phyloP scores from a whole-genome alignment of 805 yeast species.

The Saccharomycopsis fodiens region DNA sequence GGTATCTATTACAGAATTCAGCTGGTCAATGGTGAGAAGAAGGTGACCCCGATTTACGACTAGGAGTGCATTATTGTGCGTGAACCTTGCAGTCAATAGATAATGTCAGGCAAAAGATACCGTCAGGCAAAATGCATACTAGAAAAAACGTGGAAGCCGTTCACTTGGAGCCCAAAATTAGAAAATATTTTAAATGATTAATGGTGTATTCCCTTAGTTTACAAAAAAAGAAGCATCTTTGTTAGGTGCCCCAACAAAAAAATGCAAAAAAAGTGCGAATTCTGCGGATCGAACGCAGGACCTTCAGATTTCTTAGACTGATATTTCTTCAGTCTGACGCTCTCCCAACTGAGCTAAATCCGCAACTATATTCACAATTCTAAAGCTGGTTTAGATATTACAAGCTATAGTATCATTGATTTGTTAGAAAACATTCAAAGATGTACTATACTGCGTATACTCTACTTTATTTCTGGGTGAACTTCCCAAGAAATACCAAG shows the following conservation, averaged over 20 bases:
- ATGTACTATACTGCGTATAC: neutral
- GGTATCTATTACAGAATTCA: constrained; percentile 35
- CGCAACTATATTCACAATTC: constrained; percentile 25
- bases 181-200: no score
- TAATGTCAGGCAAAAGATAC: no score
- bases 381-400: no score
- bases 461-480: neutral
- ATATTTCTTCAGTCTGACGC: constrained; percentile 40
- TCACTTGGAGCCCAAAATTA: no score
- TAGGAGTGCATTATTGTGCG: no score
- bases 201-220: no score
- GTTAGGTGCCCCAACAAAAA: neutral
- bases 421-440: neutral
- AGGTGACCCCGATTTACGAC: constrained; percentile 5
- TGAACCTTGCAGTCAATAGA: no score
- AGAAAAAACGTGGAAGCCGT: no score
- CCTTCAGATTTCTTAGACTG: constrained; percentile 52
- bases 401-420: no score
- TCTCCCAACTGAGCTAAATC: constrained; percentile 39
- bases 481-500: no score
- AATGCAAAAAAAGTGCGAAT: constrained; percentile 37
- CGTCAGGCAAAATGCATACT: no score
- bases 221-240: neutral
- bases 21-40: neutral
- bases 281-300: constrained; percentile 86